Percentiles rank a stretch among this genome's conserved stretches.
phyloP scores from a whole-genome alignment of 106 monocot genomes.

The Alisma plantagoaquatica region DNA sequence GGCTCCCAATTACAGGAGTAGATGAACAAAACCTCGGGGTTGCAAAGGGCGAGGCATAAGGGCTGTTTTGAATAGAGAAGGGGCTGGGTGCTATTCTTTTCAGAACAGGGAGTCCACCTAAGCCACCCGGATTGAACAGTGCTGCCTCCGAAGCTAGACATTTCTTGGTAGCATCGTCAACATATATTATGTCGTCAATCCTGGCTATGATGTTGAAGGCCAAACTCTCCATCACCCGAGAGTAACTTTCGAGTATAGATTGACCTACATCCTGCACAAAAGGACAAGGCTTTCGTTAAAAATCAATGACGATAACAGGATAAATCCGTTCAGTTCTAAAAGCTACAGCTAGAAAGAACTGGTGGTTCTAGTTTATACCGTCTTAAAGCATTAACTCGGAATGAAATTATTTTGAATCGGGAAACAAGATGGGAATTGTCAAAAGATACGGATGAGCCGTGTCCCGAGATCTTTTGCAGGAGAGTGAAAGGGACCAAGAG shows the following conservation, averaged over 20 bases:
- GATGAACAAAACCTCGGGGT: constrained; percentile 63
- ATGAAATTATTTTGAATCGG: too few species aligned
- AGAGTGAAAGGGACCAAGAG: too few species aligned
- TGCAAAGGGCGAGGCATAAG: constrained; percentile 70
- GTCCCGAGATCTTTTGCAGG: too few species aligned
- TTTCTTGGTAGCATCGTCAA: constrained; percentile 75
- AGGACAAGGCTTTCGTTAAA: too few species aligned
- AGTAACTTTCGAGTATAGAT: constrained; percentile 91
- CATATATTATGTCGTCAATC: constrained; percentile 88
- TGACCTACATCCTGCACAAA: constrained; percentile 41
- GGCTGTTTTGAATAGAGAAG: constrained; percentile 71
- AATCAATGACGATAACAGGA: too few species aligned
- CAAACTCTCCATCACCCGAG: constrained; percentile 89
- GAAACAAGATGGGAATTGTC: too few species aligned
- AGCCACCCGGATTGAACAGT: constrained; percentile 48
- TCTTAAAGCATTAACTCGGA: too few species aligned
- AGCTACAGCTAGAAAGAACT: too few species aligned
- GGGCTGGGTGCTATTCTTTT: constrained; percentile 91
- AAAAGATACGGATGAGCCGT: too few species aligned
- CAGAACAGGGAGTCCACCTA: constrained; percentile 68
- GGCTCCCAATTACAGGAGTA: constrained; percentile 59
- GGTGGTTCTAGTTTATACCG: too few species aligned
- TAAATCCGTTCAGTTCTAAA: too few species aligned
- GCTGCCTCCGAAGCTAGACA: constrained; percentile 25
- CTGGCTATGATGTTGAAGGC: constrained; percentile 97